Base-by-base conservation (phyloP, 1,284 basidiomycete species). In the Austroboletus sp. region DNA sequence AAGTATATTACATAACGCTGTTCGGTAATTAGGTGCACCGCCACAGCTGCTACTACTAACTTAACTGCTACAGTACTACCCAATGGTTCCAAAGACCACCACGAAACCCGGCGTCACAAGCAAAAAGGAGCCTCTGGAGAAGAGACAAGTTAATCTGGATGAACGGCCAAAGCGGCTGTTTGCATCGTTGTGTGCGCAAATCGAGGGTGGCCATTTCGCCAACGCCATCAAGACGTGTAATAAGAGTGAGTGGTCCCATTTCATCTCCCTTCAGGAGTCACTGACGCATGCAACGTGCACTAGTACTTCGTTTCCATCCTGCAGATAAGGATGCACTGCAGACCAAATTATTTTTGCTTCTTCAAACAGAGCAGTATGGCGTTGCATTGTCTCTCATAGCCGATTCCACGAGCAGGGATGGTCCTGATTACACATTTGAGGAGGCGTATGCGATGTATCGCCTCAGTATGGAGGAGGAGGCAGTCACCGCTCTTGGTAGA, bases 221-320 rank as follows among this genome's bases (percentile, higher is more conserved):
- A 89, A 86, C 62, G 87, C 88, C 25, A 75, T 89, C 61, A 89
- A 84, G 75, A 91, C 89, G 51, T 91, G 88, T 72, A 85, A 89
- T 68, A 89, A 89, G 71, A 86, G 89, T 88, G 58, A 54, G 79
- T 75, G 47, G 52, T 56, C 39, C 47, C 43, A 46, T 51, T 50
- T 53, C 50, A 56, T 52, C 44, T 56, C 57, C 55, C 46, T 48
- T 50, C 48, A 51, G 61, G 55, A 58, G 43, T 34, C 34, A 44
- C 40, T 61, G 47, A 63, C 53, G 27, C 38, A 33, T 42, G 40
- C 36, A 46, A 36, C 34, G 42, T 30, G 37, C 17, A 13, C 23
- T 50, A 92, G 90, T 92, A 52, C 73, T 91, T 33, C 69, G 74
- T 13, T 66, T 90, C 23, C 73, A 80, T 44, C 77, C 85, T n/a